Percentiles rank a stretch among this genome's conserved stretches.
Conservation (phyloP, 202 grass and related monocot species). For the Panicum hallii region DNA sequence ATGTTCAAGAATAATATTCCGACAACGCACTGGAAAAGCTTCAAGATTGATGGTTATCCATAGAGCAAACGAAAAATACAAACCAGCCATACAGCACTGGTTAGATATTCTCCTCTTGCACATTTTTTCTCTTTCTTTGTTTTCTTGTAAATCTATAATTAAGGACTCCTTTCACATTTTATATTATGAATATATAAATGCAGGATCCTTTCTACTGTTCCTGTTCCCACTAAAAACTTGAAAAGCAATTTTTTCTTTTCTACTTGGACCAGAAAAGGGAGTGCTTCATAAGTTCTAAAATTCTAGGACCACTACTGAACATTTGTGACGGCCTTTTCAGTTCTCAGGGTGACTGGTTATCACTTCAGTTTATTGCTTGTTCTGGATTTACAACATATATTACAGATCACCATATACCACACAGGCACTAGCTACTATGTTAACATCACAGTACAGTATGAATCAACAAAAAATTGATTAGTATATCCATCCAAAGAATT, state of each 20-base stretch:
- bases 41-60: neutral
- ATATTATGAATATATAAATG: neutral
- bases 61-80: neutral
- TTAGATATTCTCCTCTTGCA: neutral
- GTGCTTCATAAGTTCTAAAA: neutral
- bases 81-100: neutral
- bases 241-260: neutral
- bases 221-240: neutral
- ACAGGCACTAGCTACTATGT: slow-evolving; percentile 14
- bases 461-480: slow-evolving; percentile 42
- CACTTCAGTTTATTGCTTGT: neutral
- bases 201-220: neutral
- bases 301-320: neutral
- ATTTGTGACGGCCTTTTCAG: neutral
- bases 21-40: neutral
- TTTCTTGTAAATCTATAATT: neutral
- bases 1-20: neutral
- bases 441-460: slow-evolving; percentile 11
- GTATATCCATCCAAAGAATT: slow-evolving; percentile 34
- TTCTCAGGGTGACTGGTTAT: neutral
- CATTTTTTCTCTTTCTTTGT: neutral
- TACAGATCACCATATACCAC: slow-evolving; percentile 28
- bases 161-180: neutral
- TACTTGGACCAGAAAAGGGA: neutral
- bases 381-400: slow-evolving; percentile 40